These are phyloP conservation scores for Zymoseptoria tritici DNA, from an alignment of 2,329 filamentous ascomycete species.

Conservation along the genomic window DNA sequence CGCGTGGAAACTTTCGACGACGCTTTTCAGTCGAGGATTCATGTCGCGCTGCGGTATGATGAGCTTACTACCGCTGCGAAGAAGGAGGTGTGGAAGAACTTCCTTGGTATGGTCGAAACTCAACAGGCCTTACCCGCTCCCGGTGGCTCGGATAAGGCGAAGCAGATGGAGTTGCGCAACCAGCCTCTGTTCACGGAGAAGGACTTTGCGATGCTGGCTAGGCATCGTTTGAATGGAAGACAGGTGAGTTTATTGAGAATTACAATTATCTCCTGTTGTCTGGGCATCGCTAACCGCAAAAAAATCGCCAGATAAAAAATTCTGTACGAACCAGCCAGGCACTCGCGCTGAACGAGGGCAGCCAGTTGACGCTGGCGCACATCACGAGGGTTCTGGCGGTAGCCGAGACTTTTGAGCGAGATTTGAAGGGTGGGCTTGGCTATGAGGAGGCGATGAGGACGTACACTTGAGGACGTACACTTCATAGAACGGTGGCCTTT, in stretches of 20 bases:
- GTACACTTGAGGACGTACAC: conserved; percentile 70
- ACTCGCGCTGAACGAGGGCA: conserved; percentile 67
- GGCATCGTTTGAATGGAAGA: conserved; percentile 61
- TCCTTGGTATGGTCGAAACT: conserved; percentile 63
- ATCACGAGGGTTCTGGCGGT: conserved; percentile 79
- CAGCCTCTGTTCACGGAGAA: conserved; percentile 51
- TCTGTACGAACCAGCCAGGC: conserved; percentile 76
- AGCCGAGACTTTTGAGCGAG: conserved; percentile 71
- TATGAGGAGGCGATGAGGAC: conserved; percentile 79
- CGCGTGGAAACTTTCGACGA: conserved; percentile 83
- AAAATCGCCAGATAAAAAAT: conserved; percentile 83
- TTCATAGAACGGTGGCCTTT: too few species aligned
- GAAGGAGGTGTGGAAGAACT: conserved; percentile 75
- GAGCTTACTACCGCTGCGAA: conserved; percentile 65
- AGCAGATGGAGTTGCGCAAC: conserved; percentile 57
- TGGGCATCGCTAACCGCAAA: too few species aligned
- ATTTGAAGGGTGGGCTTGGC: conserved; percentile 72
- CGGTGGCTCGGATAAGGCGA: conserved; percentile 59
- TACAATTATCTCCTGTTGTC: too few species aligned
- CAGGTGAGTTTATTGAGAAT: conserved; percentile 39
- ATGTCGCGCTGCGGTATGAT: conserved; percentile 76
- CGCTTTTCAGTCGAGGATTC: conserved; percentile 81
- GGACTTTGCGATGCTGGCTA: conserved; percentile 60
- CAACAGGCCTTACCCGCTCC: conserved; percentile 56
- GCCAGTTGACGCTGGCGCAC: conserved; percentile 67